Evolutionary conservation across 805 yeast genomes (phyloP), one percentile per base, ranked within the genome.

Genomic region (Candida maesae): DNA sequence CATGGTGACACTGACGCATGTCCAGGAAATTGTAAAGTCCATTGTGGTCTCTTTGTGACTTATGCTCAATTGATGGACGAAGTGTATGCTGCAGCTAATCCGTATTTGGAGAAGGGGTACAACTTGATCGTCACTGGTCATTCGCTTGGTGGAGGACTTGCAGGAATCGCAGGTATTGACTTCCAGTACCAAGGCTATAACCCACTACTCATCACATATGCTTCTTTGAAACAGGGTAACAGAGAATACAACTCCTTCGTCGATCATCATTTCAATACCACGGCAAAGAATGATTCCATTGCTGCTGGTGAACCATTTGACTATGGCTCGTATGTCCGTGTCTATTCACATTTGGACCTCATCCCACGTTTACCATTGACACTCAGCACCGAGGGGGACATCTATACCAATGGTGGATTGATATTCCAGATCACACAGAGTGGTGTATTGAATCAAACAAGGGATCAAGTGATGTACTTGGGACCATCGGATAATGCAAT

Each of bases 61-160:
- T 43, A 43, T 27, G 56, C 65, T 13, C 74, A 76, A 23, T 59
- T 74, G 33, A 62, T 64, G 44, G 66, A 65, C 11, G 69, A 76
- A 44, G 61, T 80, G 3, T 51, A 62, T 11, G 47, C 49, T 3
- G 53, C 73, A 15, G 55, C 63, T 17, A 42, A 56, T 5, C 52
- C 64, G 17, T 60, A 71, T 30, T 23, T 46, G 33, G 44, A 44
- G 3, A 74, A 79, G 0, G 70, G 67, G 21, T 81, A 79, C 56
- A 57, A 66, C 20, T 42, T 83, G 6, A 67, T 74, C 3, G 68
- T 81, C 2, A 65, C 79, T 1, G 95, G 95, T 0, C 95, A 85
- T 61, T 85, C 93, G 0, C 62, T 85, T 33, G 90, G 89, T 3
- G 95, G 81, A 6, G 89, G 90, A 0, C 58, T 81, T 35, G 82